Percentiles rank a stretch among this genome's conserved stretches.
These are phyloP conservation scores for Pyricularia sp. DNA, from an alignment of 2,329 filamentous ascomycete genomes.

Conservation along the genomic window DNA sequence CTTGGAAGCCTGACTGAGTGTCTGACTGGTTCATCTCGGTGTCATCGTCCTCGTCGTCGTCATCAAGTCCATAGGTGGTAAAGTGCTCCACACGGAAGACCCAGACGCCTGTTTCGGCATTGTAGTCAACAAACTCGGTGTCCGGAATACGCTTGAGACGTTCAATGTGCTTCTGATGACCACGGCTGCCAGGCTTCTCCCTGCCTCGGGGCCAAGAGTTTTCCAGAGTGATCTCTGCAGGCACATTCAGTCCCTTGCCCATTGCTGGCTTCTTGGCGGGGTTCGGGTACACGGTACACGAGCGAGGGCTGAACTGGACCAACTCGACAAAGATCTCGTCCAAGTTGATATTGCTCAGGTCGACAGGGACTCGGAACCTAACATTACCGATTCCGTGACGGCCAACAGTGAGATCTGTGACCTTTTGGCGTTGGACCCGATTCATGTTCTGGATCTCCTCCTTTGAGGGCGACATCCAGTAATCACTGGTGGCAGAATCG, in stretches of 20 bases:
- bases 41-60: conserved; percentile 51
- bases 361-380: conserved; percentile 71
- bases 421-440: conserved; percentile 64
- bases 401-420: conserved; percentile 71
- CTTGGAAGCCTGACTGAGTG: neutral
- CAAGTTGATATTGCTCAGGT: conserved; percentile 69
- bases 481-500: conserved; percentile 45
- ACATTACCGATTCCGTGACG: conserved; percentile 75
- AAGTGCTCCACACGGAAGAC: conserved; percentile 92
- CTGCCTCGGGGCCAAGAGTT: conserved; percentile 81
- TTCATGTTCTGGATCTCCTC: conserved; percentile 73
- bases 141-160: conserved; percentile 70
- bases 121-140: conserved; percentile 76
- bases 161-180: conserved; percentile 70
- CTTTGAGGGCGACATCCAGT: conserved; percentile 76
- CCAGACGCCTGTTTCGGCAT: conserved; percentile 76
- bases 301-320: conserved; percentile 66
- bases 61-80: conserved; percentile 86
- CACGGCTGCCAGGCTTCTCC: conserved; percentile 51
- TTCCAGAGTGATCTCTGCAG: conserved; percentile 76
- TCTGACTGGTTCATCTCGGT: conserved; percentile 33
- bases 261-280: conserved; percentile 68
- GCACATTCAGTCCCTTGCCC: conserved; percentile 87
- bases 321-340: conserved; percentile 73
- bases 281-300: conserved; percentile 79